phyloP scores from a whole-genome alignment of 2,329 filamentous ascomycete genomes.

The Metarhizium sp. region DNA sequence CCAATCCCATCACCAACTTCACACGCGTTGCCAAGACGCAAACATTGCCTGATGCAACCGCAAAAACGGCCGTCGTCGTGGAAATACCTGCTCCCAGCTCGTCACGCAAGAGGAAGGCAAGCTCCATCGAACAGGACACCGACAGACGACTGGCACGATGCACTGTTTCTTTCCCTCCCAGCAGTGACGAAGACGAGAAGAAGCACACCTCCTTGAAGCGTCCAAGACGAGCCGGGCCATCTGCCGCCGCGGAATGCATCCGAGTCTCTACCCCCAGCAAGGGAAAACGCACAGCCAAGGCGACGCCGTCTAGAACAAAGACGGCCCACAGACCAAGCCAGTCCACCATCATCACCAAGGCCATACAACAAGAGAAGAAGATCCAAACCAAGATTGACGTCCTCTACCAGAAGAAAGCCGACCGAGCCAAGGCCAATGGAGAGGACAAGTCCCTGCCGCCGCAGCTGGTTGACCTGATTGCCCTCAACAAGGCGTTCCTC shows the following conservation, averaged over 20 bases:
- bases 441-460: constrained; percentile 29
- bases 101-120: constrained; percentile 30
- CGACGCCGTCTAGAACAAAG: constrained; percentile 18
- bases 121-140: constrained; percentile 15
- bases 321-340: constrained; percentile 21
- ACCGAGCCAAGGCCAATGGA: constrained; percentile 20
- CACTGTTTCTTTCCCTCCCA: constrained; percentile 23
- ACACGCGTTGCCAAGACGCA: constrained; percentile 37
- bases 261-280: constrained; percentile 10
- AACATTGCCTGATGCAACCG: constrained; percentile 13
- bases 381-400: constrained; percentile 30
- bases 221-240: constrained; percentile 14
- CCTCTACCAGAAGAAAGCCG: constrained; percentile 10
- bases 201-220: constrained; percentile 3
- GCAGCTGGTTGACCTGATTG: constrained; percentile 49
- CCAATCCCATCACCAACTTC: constrained; percentile 32
- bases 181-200: constrained; percentile 17
- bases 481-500: constrained; percentile 57
- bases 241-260: neutral
- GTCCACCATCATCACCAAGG: constrained; percentile 21
- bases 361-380: constrained; percentile 17
- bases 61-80: constrained; percentile 23
- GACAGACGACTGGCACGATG: constrained; percentile 14
- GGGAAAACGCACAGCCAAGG: constrained; percentile 22
- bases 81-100: constrained; percentile 14